Percentiles rank a stretch among this genome's conserved stretches.
phyloP scores from a whole-genome alignment of 2,329 filamentous ascomycete species.

The Colletotrichum sp. region DNA sequence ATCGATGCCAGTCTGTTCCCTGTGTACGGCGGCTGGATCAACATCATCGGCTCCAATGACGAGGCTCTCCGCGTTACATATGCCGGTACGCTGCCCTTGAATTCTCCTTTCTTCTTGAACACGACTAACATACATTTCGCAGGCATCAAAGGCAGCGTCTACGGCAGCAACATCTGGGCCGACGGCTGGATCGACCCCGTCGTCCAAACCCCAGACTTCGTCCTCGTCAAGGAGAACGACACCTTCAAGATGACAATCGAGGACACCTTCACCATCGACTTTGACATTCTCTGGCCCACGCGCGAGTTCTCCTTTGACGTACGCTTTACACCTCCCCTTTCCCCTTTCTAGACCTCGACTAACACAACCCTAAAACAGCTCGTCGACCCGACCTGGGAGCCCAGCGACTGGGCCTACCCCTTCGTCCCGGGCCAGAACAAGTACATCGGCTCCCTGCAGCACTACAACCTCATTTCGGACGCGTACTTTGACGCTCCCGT shows the following conservation, averaged over 20 bases:
- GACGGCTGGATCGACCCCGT: slow-evolving; percentile 21
- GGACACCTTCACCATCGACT: slow-evolving; percentile 2
- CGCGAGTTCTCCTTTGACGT: slow-evolving; percentile 40
- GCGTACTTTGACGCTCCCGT: neutral
- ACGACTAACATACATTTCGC: neutral
- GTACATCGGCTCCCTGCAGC: slow-evolving; percentile 28
- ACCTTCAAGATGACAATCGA: slow-evolving; percentile 41
- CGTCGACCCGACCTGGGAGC: neutral
- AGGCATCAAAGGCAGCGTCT: slow-evolving; percentile 37
- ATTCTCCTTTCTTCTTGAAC: fast-evolving
- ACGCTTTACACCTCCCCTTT: neutral
- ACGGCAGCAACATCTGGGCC: slow-evolving; percentile 32
- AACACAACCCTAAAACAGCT: neutral
- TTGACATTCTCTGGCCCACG: slow-evolving; percentile 40
- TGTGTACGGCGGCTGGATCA: slow-evolving; percentile 29
- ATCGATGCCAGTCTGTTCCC: slow-evolving; percentile 24
- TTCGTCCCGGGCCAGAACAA: slow-evolving; percentile 51
- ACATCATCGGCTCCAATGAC: slow-evolving; percentile 26
- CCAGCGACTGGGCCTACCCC: slow-evolving; percentile 49
- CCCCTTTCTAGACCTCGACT: neutral
- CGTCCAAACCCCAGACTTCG: slow-evolving; percentile 37
- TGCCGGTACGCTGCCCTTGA: neutral
- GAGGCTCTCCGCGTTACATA: slow-evolving; percentile 29
- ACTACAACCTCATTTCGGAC: neutral
- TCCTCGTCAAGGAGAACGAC: slow-evolving; percentile 27